phyloP scores from a whole-genome alignment of 345 rosid genomes.

The Raphanus raphanistrum region DNA sequence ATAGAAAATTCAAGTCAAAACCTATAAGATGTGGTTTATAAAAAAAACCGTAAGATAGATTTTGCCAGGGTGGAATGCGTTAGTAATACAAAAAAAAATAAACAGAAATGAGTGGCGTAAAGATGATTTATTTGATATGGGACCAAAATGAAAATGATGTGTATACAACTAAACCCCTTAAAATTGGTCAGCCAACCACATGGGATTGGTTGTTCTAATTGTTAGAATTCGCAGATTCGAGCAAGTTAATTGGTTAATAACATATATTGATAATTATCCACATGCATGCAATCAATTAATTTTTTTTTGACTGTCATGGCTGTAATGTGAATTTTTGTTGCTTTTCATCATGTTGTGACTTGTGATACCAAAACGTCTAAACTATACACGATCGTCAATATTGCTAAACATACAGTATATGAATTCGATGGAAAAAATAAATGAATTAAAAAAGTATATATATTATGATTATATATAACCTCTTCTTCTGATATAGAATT shows the following conservation, averaged over 20 bases:
- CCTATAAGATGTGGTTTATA: background rate
- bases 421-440: background rate
- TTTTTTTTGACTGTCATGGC: background rate
- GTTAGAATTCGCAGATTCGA: constrained; percentile 11
- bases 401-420: background rate
- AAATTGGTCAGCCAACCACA: constrained; percentile 29
- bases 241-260: background rate
- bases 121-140: constrained; percentile 18
- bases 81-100: background rate
- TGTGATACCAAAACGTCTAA: constrained; percentile 3
- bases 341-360: background rate
- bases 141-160: constrained; percentile 22
- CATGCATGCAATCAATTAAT: background rate
- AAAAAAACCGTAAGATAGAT: background rate
- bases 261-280: background rate
- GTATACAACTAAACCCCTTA: constrained; percentile 10
- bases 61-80: constrained; percentile 7
- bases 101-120: constrained; percentile 6
- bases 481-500: background rate
- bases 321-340: background rate
- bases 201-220: constrained; percentile 16
- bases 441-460: background rate
- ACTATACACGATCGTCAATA: background rate
- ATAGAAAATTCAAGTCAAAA: constrained; percentile 20
- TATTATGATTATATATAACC: background rate